A percentile compares a stretch with the other conserved stretches of the same genome.
Evolutionary conservation across 1,284 basidiomycete genomes (phyloP).

Genomic region (Mrakiaceae sp.): DNA sequence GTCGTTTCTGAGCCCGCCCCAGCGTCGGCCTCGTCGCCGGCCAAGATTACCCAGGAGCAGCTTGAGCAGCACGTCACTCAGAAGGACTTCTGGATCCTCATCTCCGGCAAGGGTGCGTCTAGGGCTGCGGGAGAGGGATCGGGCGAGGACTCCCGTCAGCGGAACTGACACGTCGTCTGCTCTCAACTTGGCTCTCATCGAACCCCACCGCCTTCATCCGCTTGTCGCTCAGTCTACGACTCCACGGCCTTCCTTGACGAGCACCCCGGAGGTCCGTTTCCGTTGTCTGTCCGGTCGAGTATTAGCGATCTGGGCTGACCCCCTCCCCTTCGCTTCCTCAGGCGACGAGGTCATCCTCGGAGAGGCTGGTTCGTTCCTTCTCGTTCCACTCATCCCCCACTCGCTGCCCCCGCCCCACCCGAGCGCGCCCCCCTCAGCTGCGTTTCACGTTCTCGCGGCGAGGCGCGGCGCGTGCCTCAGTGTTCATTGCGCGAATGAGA

Average conservation of each 20-base stretch:
- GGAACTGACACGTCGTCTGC: not conserved
- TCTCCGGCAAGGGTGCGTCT: slow-evolving; percentile 66
- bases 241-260: slow-evolving; percentile 92
- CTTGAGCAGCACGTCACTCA: slow-evolving; percentile 62
- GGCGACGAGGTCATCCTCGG: slow-evolving; percentile 94
- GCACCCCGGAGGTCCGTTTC: slow-evolving; percentile 42
- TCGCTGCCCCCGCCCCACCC: too few species aligned
- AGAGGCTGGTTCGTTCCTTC: slow-evolving; percentile 64
- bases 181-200: slow-evolving; percentile 21
- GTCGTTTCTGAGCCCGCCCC: slow-evolving; percentile 6
- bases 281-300: not conserved
- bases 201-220: not conserved
- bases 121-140: not conserved
- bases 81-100: slow-evolving; percentile 63
- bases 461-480: too few species aligned
- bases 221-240: slow-evolving; percentile 65
- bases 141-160: not conserved
- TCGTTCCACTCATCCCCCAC: not conserved
- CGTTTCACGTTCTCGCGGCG: too few species aligned
- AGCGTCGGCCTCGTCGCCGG: not conserved
- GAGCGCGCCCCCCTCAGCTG: too few species aligned
- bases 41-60: slow-evolving; percentile 48
- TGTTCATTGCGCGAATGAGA: too few species aligned
- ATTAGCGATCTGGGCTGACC: not conserved
- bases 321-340: slow-evolving; percentile 37